Evolutionary conservation across 2,329 filamentous ascomycete genomes (phyloP).

Genomic region (Pseudonectria buxi): DNA sequence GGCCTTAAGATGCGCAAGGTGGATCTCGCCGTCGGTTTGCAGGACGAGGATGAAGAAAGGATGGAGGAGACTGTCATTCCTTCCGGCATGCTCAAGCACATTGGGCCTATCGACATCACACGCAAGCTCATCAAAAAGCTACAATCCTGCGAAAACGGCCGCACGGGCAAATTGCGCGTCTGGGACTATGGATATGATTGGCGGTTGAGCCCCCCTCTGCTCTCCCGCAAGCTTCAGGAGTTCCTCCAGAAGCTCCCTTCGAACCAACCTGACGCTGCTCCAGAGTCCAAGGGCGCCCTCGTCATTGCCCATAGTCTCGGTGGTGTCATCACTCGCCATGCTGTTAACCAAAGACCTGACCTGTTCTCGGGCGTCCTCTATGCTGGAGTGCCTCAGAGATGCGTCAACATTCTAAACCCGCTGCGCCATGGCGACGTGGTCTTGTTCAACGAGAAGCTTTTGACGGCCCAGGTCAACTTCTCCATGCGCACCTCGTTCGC

Average conservation of each 20-base stretch:
- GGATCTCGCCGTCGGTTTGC: conserved; percentile 79
- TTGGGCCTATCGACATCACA: conserved; percentile 87
- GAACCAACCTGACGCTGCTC: conserved; percentile 53
- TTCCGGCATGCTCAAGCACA: conserved; percentile 82
- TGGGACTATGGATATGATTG: conserved; percentile 96
- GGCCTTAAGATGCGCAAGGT: conserved; percentile 87
- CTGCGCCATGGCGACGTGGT: conserved; percentile 90
- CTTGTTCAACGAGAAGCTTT: conserved; percentile 76
- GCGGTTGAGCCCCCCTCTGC: conserved; percentile 73
- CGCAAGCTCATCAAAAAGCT: conserved; percentile 74
- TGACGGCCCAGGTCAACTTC: conserved; percentile 92
- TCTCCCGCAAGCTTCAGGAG: conserved; percentile 63
- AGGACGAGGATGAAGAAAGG: conserved; percentile 71
- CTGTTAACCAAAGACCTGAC: conserved; percentile 76
- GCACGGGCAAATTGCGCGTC: conserved; percentile 64
- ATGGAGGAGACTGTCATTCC: conserved; percentile 81
- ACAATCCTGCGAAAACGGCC: conserved; percentile 65
- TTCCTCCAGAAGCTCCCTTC: conserved; percentile 70
- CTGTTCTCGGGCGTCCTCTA: conserved; percentile 83
- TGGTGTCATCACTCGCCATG: conserved; percentile 80
- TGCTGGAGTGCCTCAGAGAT: conserved; percentile 76
- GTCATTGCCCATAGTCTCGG: conserved; percentile 85
- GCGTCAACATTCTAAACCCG: conserved; percentile 86
- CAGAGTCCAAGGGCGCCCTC: conserved; percentile 59
- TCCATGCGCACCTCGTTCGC: conserved; percentile 80